These are phyloP conservation scores for Closterium sp. DNA, from an alignment of 139 green algal genomes.

Conservation along the genomic window DNA sequence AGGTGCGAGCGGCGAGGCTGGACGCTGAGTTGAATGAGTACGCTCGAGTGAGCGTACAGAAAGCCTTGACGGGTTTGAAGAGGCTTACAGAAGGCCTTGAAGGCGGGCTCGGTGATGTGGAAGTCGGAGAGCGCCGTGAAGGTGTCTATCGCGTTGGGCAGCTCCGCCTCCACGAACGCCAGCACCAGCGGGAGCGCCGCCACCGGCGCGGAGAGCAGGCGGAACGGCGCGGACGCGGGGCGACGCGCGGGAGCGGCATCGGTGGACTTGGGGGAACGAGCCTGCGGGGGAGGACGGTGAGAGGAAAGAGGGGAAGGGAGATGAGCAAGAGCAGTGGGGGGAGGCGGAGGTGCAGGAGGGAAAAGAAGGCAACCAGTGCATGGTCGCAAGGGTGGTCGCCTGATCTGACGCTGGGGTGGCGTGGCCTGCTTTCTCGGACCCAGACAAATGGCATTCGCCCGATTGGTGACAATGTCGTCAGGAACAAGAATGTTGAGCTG, in stretches of 20 bases:
- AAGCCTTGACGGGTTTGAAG: too few relatives aligned
- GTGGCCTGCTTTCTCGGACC: neutral
- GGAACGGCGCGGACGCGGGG: neutral
- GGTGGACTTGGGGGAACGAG: neutral
- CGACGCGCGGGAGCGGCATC: neutral
- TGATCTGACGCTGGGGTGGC: neutral
- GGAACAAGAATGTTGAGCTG: too few relatives aligned
- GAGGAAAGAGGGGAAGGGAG: neutral
- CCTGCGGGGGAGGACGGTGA: neutral
- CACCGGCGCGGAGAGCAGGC: constrained; percentile 2
- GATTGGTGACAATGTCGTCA: too few relatives aligned
- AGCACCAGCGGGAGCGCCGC: neutral
- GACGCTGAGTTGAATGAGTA: too few relatives aligned
- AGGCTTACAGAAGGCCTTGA: too few relatives aligned
- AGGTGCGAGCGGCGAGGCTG: too few relatives aligned
- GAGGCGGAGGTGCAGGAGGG: neutral
- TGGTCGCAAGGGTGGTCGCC: neutral
- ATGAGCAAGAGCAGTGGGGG: neutral
- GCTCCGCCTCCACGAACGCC: constrained; percentile 5
- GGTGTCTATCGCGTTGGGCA: too few relatives aligned
- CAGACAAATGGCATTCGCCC: neutral
- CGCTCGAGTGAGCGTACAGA: too few relatives aligned
- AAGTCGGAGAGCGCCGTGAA: too few relatives aligned
- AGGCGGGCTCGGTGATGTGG: too few relatives aligned
- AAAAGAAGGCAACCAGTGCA: neutral